Percentiles rank a stretch among this genome's conserved stretches.
These are phyloP conservation scores for Cryptococcus sp. DNA, from an alignment of 1,284 basidiomycete species.

Conservation along the genomic window DNA sequence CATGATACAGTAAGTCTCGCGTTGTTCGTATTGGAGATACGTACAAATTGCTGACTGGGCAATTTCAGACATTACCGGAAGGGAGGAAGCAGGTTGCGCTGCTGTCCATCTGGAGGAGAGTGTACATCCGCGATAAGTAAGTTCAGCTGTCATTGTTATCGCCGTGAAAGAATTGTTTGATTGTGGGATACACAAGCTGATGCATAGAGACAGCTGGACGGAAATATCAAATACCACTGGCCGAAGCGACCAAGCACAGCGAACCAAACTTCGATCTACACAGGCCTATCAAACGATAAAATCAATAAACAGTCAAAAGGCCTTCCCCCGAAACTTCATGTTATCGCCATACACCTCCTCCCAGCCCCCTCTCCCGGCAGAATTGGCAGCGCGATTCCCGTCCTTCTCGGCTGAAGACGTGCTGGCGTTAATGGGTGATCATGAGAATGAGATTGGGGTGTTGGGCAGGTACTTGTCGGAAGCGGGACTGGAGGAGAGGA, in stretches of 20 bases:
- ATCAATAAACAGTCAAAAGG: conserved; percentile 25
- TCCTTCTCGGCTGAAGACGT: conserved; percentile 36
- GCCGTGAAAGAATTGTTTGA: neutral
- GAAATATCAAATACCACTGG: conserved; percentile 42
- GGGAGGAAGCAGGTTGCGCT: conserved; percentile 69
- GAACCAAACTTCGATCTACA: conserved; percentile 32
- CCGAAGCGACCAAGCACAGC: conserved; percentile 46
- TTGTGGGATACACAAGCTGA: neutral
- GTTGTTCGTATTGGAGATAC: neutral
- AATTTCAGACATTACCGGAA: conserved; percentile 67
- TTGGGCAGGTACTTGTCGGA: conserved; percentile 35
- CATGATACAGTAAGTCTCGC: conserved; percentile 47
- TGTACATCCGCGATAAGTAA: conserved; percentile 85
- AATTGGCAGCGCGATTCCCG: conserved; percentile 49
- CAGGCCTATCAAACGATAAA: conserved; percentile 39
- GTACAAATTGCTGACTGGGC: neutral
- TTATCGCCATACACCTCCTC: conserved; percentile 40
- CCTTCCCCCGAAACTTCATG: conserved; percentile 33
- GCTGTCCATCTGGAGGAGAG: conserved; percentile 77
- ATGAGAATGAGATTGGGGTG: conserved; percentile 42
- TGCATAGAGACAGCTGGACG: conserved; percentile 35
- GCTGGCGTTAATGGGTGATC: conserved; percentile 43
- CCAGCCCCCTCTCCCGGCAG: conserved; percentile 33
- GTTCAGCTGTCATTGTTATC: conserved; percentile 35
- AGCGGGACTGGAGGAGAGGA: conserved; percentile 35